These are phyloP conservation scores for Trichoderma sp. DNA, from an alignment of 2,329 filamentous ascomycete species.

Conservation along the genomic window DNA sequence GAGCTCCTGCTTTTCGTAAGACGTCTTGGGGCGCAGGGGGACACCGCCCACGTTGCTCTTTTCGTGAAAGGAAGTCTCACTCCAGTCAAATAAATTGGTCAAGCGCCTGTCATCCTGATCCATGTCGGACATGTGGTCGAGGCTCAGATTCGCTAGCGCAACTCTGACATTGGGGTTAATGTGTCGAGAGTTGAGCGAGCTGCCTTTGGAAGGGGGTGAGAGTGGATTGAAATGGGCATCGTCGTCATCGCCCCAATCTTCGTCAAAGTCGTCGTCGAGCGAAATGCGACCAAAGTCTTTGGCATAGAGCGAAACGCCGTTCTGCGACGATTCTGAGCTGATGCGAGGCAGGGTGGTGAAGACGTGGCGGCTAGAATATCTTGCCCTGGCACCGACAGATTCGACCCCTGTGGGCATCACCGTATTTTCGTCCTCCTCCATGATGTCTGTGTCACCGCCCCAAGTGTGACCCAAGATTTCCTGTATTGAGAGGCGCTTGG, in stretches of 20 bases:
- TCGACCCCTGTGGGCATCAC: constrained; percentile 49
- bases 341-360: constrained; percentile 28
- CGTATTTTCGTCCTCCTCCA: constrained; percentile 60
- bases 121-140: constrained; percentile 39
- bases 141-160: constrained; percentile 53
- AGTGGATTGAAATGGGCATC: constrained; percentile 54
- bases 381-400: constrained; percentile 32
- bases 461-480: constrained; percentile 56
- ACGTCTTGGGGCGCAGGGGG: constrained; percentile 67
- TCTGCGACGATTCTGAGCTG: constrained; percentile 32
- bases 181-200: constrained; percentile 52
- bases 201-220: constrained; percentile 53
- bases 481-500: constrained; percentile 57
- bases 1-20: constrained; percentile 71
- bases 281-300: constrained; percentile 52
- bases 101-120: constrained; percentile 49
- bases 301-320: constrained; percentile 35
- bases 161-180: constrained; percentile 54
- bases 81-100: constrained; percentile 77
- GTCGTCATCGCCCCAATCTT: constrained; percentile 60
- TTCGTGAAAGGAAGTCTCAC: constrained; percentile 62
- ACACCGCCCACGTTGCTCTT: constrained; percentile 58
- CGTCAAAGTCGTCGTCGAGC: constrained; percentile 61
- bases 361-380: constrained; percentile 16
- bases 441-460: constrained; percentile 56